These are phyloP conservation scores for Miscanthus sacchariflorus DNA, from an alignment of 202 grass and related monocot species.

Conservation along the genomic window DNA sequence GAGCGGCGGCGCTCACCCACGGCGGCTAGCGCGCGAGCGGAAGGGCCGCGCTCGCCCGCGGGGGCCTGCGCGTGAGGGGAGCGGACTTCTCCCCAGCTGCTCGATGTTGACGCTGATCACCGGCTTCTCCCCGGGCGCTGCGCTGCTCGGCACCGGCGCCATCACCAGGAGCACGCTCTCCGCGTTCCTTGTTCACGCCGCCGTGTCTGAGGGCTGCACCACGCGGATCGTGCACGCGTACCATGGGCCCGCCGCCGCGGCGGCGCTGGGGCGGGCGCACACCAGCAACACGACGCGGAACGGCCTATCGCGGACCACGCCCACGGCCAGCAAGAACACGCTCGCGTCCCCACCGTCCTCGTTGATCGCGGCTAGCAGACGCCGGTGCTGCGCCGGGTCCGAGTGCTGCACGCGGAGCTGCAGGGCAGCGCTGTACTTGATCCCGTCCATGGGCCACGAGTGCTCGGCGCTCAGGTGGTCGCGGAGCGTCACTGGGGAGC, in stretches of 20 bases:
- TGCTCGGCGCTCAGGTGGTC: slow-evolving; percentile 8
- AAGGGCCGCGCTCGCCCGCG: no score
- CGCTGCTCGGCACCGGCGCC: neutral
- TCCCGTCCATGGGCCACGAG: neutral
- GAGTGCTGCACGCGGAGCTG: neutral
- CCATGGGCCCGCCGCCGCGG: neutral
- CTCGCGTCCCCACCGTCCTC: neutral
- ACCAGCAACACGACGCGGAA: neutral
- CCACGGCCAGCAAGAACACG: neutral
- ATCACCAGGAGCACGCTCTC: neutral
- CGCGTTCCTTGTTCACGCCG: neutral
- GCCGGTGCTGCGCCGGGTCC: neutral
- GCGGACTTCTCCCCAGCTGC: slow-evolving; percentile 56
- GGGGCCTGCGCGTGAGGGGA: neutral
- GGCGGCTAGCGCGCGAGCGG: no score
- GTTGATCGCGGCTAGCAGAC: neutral
- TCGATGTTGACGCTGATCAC: slow-evolving; percentile 72
- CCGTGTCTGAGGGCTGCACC: neutral
- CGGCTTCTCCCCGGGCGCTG: neutral
- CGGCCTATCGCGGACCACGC: neutral
- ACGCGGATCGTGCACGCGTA: slow-evolving; percentile 21
- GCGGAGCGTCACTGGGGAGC: neutral
- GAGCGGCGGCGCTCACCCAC: no score
- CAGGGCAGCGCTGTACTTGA: neutral
- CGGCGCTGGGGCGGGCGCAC: neutral